A percentile compares a stretch with the other conserved stretches of the same genome.
Conservation (phyloP, 352 stramenopile genomes). For the Pythium plurisporium region DNA sequence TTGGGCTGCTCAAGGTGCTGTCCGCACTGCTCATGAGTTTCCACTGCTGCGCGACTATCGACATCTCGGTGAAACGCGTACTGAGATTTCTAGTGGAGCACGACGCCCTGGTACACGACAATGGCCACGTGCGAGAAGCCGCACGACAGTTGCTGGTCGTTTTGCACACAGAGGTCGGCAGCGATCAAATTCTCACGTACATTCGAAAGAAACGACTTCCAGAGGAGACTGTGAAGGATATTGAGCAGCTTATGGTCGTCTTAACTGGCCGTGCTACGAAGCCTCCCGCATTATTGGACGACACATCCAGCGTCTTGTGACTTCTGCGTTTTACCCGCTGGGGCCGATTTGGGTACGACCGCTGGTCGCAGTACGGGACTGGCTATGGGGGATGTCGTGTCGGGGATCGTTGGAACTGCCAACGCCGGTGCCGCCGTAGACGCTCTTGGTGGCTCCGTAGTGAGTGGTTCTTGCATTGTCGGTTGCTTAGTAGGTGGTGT, state of each 20-base stretch:
- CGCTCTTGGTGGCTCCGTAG: neutral
- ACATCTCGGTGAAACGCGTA: slow-evolving; percentile 37
- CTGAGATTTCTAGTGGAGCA: slow-evolving; percentile 29
- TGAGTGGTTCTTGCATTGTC: neutral
- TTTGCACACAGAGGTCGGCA: slow-evolving; percentile 32
- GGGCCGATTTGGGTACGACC: slow-evolving; percentile 8
- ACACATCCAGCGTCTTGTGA: slow-evolving; percentile 14
- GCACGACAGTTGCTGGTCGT: slow-evolving; percentile 33
- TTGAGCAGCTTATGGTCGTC: slow-evolving; percentile 9
- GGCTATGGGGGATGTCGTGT: neutral
- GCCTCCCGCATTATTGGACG: slow-evolving; percentile 11
- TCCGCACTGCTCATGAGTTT: slow-evolving; percentile 32
- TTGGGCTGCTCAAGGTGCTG: slow-evolving; percentile 40
- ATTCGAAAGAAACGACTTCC: slow-evolving; percentile 11
- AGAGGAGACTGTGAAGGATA: neutral
- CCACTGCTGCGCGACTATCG: slow-evolving; percentile 45
- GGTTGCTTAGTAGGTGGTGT: neutral
- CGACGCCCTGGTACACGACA: slow-evolving; percentile 33
- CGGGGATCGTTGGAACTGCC: neutral
- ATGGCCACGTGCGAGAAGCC: slow-evolving; percentile 35
- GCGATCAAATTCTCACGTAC: slow-evolving; percentile 18
- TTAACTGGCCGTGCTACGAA: neutral
- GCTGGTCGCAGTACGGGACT: neutral
- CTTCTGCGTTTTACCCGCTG: neutral
- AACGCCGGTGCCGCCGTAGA: neutral